Percentiles rank a stretch among this genome's conserved stretches.
These are phyloP conservation scores for Fusarium sp. DNA, from an alignment of 2,329 filamentous ascomycete genomes.

Conservation along the genomic window DNA sequence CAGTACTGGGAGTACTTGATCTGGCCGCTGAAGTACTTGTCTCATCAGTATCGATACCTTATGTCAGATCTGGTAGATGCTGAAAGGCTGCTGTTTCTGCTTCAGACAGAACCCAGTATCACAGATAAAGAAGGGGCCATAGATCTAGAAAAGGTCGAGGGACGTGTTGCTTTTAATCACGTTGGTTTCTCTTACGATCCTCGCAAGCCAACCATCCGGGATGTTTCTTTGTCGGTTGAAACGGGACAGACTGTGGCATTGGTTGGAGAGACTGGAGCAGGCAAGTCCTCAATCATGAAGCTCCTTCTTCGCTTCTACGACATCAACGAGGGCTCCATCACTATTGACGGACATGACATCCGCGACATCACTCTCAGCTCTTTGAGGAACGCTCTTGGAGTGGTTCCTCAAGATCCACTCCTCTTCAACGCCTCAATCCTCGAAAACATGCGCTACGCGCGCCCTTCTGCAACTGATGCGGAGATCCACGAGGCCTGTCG, in stretches of 20 bases:
- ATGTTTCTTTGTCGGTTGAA: conserved; percentile 61
- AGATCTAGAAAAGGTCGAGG: conserved; percentile 59
- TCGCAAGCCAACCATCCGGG: conserved; percentile 63
- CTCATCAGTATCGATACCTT: conserved; percentile 45
- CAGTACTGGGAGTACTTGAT: conserved; percentile 69
- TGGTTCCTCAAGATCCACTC: conserved; percentile 74
- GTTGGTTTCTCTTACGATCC: conserved; percentile 69
- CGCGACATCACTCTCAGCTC: conserved; percentile 69
- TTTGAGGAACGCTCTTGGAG: conserved; percentile 69
- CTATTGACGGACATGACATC: conserved; percentile 71
- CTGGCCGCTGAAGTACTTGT: conserved; percentile 55
- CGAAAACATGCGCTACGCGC: conserved; percentile 74
- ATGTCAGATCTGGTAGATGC: conserved; percentile 70
- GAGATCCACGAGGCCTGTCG: conserved; percentile 72
- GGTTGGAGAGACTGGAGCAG: conserved; percentile 72
- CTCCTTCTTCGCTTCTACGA: conserved; percentile 73
- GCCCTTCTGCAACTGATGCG: conserved; percentile 69
- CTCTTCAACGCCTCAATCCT: conserved; percentile 75
- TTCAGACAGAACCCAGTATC: conserved; percentile 69
- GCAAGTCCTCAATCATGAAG: conserved; percentile 73
- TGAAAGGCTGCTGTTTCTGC: conserved; percentile 69
- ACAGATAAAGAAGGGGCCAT: conserved; percentile 60
- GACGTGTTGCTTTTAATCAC: conserved; percentile 65
- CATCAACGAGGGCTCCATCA: conserved; percentile 64
- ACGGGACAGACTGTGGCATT: conserved; percentile 70